A percentile compares a stretch with the other conserved stretches of the same genome.
These are phyloP conservation scores for Aspergillus hortae DNA, from an alignment of 2,329 filamentous ascomycete genomes.

Conservation along the genomic window DNA sequence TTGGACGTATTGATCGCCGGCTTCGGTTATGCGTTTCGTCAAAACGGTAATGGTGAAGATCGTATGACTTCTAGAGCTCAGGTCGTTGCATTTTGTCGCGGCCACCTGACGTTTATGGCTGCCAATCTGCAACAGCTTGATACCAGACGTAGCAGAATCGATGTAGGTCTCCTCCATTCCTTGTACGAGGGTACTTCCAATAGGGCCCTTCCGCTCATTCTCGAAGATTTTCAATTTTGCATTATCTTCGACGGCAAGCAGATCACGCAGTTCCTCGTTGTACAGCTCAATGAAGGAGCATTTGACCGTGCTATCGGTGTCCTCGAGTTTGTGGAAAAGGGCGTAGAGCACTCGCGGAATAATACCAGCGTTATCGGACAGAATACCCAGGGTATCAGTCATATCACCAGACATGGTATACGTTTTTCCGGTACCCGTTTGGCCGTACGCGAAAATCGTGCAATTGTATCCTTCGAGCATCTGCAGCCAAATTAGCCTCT, in stretches of 20 bases:
- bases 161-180: conserved; percentile 98
- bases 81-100: conserved; percentile 98
- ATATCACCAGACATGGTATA: conserved; percentile 99
- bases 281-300: conserved; percentile 99
- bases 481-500: conserved; percentile 41
- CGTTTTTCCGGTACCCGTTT: conserved; percentile 96
- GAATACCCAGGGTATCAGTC: conserved; percentile 75
- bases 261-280: conserved; percentile 91
- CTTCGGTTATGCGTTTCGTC: conserved; percentile 74
- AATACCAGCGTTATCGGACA: conserved; percentile 90
- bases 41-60: conserved; percentile 95
- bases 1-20: conserved; percentile 84
- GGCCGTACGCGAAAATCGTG: conserved; percentile 97
- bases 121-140: conserved; percentile 82
- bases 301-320: conserved; percentile 83
- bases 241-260: conserved; percentile 76
- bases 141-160: conserved; percentile 76
- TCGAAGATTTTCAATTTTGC: conserved; percentile 94
- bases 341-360: conserved; percentile 87
- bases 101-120: conserved; percentile 96
- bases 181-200: conserved; percentile 76
- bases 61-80: conserved; percentile 94
- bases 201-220: conserved; percentile 77
- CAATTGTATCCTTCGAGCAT: conserved; percentile 95
- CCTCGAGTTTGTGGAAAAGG: conserved; percentile 81